A percentile compares a stretch with the other conserved stretches of the same genome.
Evolutionary conservation across 331 rosid species (phyloP).

Genomic region (Cydonia oblonga): DNA sequence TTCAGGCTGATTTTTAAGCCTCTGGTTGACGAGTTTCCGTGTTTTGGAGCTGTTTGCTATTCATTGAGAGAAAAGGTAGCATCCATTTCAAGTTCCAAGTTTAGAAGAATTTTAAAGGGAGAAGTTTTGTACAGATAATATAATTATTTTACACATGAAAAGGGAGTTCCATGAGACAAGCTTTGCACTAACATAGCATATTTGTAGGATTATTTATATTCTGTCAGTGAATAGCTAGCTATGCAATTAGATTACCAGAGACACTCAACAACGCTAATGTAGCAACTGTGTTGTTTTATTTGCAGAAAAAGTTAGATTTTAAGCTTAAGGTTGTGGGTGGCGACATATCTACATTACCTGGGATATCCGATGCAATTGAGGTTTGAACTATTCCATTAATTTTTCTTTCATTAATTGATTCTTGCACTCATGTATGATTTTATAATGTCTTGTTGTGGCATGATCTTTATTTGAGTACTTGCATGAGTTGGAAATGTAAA

Average conservation of each 20-base stretch:
- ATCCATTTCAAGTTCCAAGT: slow-evolving; percentile 4
- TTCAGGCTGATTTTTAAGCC: slow-evolving; percentile 96
- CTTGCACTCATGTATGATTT: slow-evolving; percentile 2
- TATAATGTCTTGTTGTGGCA: not conserved
- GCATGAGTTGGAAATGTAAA: too few species aligned
- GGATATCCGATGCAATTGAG: slow-evolving; percentile 68
- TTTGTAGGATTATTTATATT: not conserved
- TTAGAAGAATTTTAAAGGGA: not conserved
- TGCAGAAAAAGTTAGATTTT: slow-evolving; percentile 87
- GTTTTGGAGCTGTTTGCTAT: slow-evolving; percentile 91
- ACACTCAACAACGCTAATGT: not conserved
- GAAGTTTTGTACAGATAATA: not conserved
- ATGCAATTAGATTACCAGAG: not conserved
- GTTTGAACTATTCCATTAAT: slow-evolving; percentile 34
- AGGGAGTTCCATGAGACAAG: too few species aligned
- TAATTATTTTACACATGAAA: not conserved
- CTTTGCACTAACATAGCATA: too few species aligned
- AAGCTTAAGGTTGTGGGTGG: slow-evolving; percentile 86
- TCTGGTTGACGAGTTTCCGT: slow-evolving; percentile 75
- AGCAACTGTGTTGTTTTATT: slow-evolving; percentile 5
- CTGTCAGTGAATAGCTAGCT: slow-evolving; percentile 2
- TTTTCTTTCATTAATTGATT: not conserved
- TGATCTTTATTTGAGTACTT: too few species aligned
- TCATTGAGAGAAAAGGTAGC: slow-evolving; percentile 79
- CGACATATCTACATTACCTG: slow-evolving; percentile 85